phyloP scores from a whole-genome alignment of 1,284 basidiomycete genomes.

The Apiotrichum domesticum region DNA sequence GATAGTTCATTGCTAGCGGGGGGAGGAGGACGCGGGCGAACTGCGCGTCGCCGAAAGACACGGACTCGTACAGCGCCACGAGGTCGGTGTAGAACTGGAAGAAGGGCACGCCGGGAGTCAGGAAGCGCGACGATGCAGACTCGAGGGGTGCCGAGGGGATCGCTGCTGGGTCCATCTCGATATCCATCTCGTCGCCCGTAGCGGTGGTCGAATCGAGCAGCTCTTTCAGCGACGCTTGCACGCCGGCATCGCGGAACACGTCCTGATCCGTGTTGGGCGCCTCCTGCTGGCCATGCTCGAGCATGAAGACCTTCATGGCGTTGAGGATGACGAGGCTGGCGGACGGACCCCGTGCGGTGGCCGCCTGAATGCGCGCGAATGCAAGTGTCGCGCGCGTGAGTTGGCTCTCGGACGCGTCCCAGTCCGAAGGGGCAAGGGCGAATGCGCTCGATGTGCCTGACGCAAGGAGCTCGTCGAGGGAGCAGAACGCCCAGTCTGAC shows the following conservation, averaged over 20 bases:
- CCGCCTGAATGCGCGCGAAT: slow-evolving; percentile 45
- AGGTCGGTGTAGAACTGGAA: slow-evolving; percentile 94
- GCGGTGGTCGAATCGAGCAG: slow-evolving; percentile 51
- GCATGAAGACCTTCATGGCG: slow-evolving; percentile 91
- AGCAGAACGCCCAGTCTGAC: slow-evolving; percentile 65
- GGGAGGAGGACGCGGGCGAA: slow-evolving; percentile 75
- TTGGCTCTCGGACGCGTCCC: slow-evolving; percentile 76
- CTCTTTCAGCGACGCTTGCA: slow-evolving; percentile 57
- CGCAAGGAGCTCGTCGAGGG: slow-evolving; percentile 74
- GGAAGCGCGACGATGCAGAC: slow-evolving; percentile 56
- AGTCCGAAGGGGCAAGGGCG: slow-evolving; percentile 59
- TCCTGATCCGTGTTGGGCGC: slow-evolving; percentile 51
- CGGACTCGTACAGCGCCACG: slow-evolving; percentile 76
- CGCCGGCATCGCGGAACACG: slow-evolving; percentile 50
- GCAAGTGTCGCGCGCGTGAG: slow-evolving; percentile 63
- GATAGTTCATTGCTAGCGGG: slow-evolving; percentile 62
- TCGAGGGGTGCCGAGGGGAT: slow-evolving; percentile 52
- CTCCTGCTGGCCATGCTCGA: slow-evolving; percentile 59
- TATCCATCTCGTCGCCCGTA: slow-evolving; percentile 30
- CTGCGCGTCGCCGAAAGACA: slow-evolving; percentile 75
- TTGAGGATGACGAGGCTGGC: slow-evolving; percentile 54
- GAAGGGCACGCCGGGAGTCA: slow-evolving; percentile 64
- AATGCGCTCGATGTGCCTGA: slow-evolving; percentile 71
- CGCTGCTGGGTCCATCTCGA: not conserved
- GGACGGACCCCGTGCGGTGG: not conserved